Percentiles rank a stretch among this genome's conserved stretches.
These are phyloP conservation scores for Parietaria judaica DNA, from an alignment of 306 rosid species.

Conservation along the genomic window DNA sequence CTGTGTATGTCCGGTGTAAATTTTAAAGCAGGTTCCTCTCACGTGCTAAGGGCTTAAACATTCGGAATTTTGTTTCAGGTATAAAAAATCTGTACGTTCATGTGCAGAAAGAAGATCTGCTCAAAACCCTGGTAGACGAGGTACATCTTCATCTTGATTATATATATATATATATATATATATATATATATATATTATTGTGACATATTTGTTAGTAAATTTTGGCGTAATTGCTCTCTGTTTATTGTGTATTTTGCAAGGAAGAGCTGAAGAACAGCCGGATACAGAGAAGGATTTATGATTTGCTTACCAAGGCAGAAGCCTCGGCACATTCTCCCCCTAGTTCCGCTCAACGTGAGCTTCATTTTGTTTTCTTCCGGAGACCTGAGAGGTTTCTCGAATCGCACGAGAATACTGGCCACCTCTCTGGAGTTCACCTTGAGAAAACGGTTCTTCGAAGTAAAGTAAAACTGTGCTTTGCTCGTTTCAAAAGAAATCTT, in stretches of 20 bases:
- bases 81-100: slow-evolving; percentile 46
- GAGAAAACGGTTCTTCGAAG: slow-evolving; percentile 79
- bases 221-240: slow-evolving; percentile 5
- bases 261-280: slow-evolving; percentile 78
- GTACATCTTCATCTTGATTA: slow-evolving; percentile 27
- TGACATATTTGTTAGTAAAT: neutral
- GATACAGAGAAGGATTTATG: slow-evolving; percentile 72
- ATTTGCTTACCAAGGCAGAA: slow-evolving; percentile 77
- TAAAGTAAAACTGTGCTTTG: slow-evolving; percentile 14
- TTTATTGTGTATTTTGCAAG: slow-evolving; percentile 46
- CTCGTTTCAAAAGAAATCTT: neutral
- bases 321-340: slow-evolving; percentile 35
- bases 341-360: slow-evolving; percentile 49
- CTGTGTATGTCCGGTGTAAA: neutral
- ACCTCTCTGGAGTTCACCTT: slow-evolving; percentile 53
- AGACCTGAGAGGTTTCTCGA: slow-evolving; percentile 68
- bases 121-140: slow-evolving; percentile 61
- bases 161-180: slow-evolving; percentile 4
- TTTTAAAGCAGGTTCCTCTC: neutral
- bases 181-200: neutral
- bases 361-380: slow-evolving; percentile 68
- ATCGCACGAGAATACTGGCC: slow-evolving; percentile 36
- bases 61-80: slow-evolving; percentile 39
- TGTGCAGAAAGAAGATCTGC: slow-evolving; percentile 65
- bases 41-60: neutral